Conservation (phyloP, 2,329 filamentous ascomycete species). For the Cadophora gregata region DNA sequence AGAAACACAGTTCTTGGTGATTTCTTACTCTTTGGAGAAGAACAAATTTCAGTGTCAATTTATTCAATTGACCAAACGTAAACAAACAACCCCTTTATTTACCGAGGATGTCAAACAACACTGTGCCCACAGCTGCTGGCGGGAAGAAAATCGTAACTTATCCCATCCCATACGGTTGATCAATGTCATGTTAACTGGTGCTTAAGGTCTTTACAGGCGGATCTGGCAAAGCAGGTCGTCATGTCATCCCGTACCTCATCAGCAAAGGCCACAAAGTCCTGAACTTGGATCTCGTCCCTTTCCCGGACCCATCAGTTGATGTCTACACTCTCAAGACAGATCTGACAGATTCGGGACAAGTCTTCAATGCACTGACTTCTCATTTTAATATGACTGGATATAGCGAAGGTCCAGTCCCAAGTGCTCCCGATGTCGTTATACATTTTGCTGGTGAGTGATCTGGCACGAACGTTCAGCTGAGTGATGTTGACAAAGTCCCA, state of each 20-base stretch:
- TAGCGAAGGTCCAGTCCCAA: conserved; percentile 46
- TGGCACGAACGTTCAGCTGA: not conserved
- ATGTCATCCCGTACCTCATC: conserved; percentile 45
- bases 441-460: conserved; percentile 47
- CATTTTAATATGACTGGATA: conserved; percentile 60
- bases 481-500: conserved; percentile 28
- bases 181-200: not conserved
- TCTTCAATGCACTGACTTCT: conserved; percentile 48
- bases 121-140: conserved; percentile 23
- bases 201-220: conserved; percentile 46
- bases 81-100: not conserved
- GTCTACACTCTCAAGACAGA: conserved; percentile 47
- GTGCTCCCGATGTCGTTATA: conserved; percentile 63
- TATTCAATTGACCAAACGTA: not conserved
- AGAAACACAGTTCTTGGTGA: not conserved
- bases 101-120: conserved; percentile 30
- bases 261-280: conserved; percentile 45
- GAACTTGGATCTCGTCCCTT: conserved; percentile 46
- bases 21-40: not conserved
- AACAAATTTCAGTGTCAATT: not conserved
- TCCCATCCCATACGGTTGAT: too few relatives aligned
- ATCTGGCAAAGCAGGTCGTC: conserved; percentile 46
- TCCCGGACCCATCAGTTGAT: conserved; percentile 37
- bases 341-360: conserved; percentile 47
- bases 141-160: conserved; percentile 31